Conservation (phyloP, 169 alveolate genomes). For the Perkinsus olseni region DNA sequence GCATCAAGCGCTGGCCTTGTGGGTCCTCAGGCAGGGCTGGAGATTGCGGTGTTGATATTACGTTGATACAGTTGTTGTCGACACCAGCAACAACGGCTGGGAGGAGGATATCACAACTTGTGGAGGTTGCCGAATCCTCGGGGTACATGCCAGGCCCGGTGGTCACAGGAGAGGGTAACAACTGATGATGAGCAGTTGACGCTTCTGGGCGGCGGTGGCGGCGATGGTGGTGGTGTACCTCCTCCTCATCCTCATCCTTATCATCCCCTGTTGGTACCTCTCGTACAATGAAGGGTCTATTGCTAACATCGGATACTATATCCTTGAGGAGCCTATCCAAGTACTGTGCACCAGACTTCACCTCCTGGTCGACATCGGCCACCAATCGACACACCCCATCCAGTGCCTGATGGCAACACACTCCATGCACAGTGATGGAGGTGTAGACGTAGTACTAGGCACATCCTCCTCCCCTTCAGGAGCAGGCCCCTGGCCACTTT, state of each 20-base stretch:
- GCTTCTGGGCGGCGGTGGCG: not conserved
- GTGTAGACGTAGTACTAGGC: not conserved
- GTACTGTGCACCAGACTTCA: conserved; percentile 27
- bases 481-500: not conserved
- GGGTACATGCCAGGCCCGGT: not conserved
- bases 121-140: not conserved
- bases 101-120: not conserved
- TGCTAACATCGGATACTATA: not conserved
- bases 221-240: not conserved
- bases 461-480: not conserved
- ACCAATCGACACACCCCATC: not conserved
- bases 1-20: not conserved
- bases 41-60: not conserved
- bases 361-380: conserved; percentile 38
- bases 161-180: not conserved
- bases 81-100: not conserved
- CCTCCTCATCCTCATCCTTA: not conserved
- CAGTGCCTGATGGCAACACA: not conserved
- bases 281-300: not conserved
- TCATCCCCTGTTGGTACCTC: not conserved
- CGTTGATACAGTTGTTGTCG: not conserved
- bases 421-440: not conserved
- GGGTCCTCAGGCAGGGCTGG: not conserved
- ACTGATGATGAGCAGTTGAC: not conserved
- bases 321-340: conserved; percentile 36